Evolutionary conservation across 2,329 filamentous ascomycete species (phyloP), one percentile per base, ranked within the genome.

Genomic region (Ophiocordyceps australis): DNA sequence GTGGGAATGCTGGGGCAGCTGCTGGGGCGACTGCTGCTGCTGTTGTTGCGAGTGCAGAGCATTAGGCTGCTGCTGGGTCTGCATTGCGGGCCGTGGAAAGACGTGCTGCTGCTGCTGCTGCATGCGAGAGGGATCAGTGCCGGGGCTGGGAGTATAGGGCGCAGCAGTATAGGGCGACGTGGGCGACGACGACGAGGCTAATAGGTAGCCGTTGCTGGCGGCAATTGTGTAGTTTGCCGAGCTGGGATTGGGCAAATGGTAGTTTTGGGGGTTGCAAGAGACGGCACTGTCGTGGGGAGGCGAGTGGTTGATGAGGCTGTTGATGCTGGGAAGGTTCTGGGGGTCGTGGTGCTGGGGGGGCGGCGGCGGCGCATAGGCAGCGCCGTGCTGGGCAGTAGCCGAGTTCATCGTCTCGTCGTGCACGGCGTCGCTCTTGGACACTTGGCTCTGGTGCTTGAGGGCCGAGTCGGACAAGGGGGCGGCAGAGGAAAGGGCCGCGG

Each of bases 241-340:
- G n/a, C n/a, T n/a, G n/a, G n/a, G n/a, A n/a, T n/a, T n/a, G n/a
- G n/a, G n/a, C n/a, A n/a, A n/a, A n/a, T n/a, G n/a, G n/a, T n/a
- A n/a, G n/a, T n/a, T n/a, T n/a, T n/a, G n/a, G n/a, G n/a, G n/a
- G n/a, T n/a, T n/a, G n/a, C n/a, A n/a, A n/a, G n/a, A n/a, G n/a
- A n/a, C n/a, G n/a, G n/a, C n/a, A n/a, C n/a, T n/a, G 34, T 47
- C 50, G 40, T 62, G 59, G 33, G 47, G 44, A 32, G 31, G 42
- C 27, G 41, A 38, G 43, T 89, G 74, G n/a, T n/a, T n/a, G 54
- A 89, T 83, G 39, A 91, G 63, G 51, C 86, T 85, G 43, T 74
- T 75, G 57, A 89, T 89, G 42, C 70, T 80, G 31, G 80, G 74
- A 34, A 77, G 63, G 54, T 80, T 81, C 50, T 80, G 74, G 28